Evolutionary conservation across 257 asterid species (phyloP), one percentile per base, ranked within the genome.

Genomic region (Salvia splendens): DNA sequence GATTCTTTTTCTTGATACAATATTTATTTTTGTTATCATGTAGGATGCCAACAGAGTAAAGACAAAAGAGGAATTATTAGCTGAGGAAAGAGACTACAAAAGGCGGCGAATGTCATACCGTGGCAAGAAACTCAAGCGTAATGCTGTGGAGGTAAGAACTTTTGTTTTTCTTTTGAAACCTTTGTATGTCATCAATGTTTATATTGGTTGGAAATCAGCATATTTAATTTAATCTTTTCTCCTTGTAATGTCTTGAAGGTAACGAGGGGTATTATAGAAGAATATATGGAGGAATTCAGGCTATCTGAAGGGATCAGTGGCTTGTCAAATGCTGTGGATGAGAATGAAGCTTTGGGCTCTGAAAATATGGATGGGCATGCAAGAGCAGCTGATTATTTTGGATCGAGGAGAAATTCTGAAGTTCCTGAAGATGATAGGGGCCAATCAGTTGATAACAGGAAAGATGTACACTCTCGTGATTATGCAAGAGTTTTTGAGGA

Each of bases 41-140:
- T 67, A 92, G 99, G 92, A 77, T 11, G 55, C 79, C 36, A 80
- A 79, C 74, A 88, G 74, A 81, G 61, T 51, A 65, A 94, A 88
- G 86, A 91, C 96, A 49, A 83, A 77, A 73, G 97, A 88, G 80
- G 97, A 94, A 73, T 77, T 93, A 78, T 77, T 94, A 74, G 97
- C 99, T 59, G 97, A 94, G 84, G 97, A 94, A 85, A 88, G 99
- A 85, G 97, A 94, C 78, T 94, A 94, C 75, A 91, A 91, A 78
- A 95, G 99, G 50, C 81, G 97, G 72, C 85, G 99, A 81, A 88
- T 79, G 91, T 91, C 96, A 56, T 94, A 90, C 68, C 97, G 99
- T 59, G 96, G 97, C 62, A 91, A 94, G 79, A 94, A 87, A 79
- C 69, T 76, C 76, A 94, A 88, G 79, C 85, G 96, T 57, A 82